These are phyloP conservation scores for Podila epicladia DNA, from an alignment of 192 early-diverging fungal genomes.

Conservation along the genomic window DNA sequence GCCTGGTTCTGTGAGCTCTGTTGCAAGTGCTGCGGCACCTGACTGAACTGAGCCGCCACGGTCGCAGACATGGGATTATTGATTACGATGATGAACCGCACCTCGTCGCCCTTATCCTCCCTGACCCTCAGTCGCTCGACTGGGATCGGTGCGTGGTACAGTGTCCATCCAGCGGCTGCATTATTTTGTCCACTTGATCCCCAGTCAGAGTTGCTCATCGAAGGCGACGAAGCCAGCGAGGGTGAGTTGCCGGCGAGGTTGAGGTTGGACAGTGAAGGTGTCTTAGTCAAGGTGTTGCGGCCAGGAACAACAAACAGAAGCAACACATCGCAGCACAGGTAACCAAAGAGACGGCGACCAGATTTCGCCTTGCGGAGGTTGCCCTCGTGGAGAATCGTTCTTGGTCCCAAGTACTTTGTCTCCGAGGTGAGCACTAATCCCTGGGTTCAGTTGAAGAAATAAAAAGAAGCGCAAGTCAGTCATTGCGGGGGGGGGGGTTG, in stretches of 20 bases:
- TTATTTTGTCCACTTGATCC: background rate
- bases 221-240: constrained; percentile 3
- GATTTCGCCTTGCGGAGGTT: constrained; percentile 78
- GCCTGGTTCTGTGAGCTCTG: background rate
- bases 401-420: constrained; percentile 63
- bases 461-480: constrained; percentile 3
- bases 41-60: constrained; percentile 1
- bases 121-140: constrained; percentile 23
- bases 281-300: constrained; percentile 3
- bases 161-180: constrained; percentile 8
- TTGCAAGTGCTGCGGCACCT: constrained; percentile 20
- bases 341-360: constrained; percentile 77
- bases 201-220: constrained; percentile 3
- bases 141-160: constrained; percentile 32
- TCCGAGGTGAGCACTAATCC: constrained; percentile 65
- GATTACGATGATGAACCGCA: constrained; percentile 17
- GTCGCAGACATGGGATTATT: background rate
- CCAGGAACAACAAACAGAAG: constrained; percentile 57
- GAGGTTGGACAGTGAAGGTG: constrained; percentile 3
- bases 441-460: constrained; percentile 14
- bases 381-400: constrained; percentile 79
- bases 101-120: constrained; percentile 10
- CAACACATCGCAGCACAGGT: constrained; percentile 79
- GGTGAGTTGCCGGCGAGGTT: background rate
- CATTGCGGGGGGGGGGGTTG: too few species aligned